Evolutionary conservation across 805 yeast species (phyloP).

Genomic region (Metschnikowia sp.): DNA sequence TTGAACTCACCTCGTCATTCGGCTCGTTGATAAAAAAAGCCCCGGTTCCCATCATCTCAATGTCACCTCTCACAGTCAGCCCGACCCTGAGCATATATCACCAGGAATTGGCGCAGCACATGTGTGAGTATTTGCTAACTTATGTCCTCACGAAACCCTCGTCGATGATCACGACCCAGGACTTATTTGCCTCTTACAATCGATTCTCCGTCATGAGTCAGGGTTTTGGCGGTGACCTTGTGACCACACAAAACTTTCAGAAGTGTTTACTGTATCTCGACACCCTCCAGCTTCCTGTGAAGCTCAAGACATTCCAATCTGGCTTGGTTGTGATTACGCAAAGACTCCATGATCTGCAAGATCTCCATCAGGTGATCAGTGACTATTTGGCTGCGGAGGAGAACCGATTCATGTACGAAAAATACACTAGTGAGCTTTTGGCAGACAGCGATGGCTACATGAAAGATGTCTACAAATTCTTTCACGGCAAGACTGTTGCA

Average conservation of each 20-base stretch:
- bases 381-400: slow-evolving; percentile 24
- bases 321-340: slow-evolving; percentile 35
- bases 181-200: slow-evolving; percentile 41
- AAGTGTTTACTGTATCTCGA: slow-evolving; percentile 60
- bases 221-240: slow-evolving; percentile 56
- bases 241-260: slow-evolving; percentile 65
- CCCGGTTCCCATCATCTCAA: background rate
- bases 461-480: slow-evolving; percentile 18
- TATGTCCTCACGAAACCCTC: slow-evolving; percentile 28
- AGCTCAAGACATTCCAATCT: slow-evolving; percentile 31
- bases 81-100: slow-evolving; percentile 39
- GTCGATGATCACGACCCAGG: slow-evolving; percentile 40
- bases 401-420: slow-evolving; percentile 22
- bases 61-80: slow-evolving; percentile 33
- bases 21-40: slow-evolving; percentile 12
- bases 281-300: slow-evolving; percentile 54
- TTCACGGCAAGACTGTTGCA: slow-evolving; percentile 34
- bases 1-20: slow-evolving; percentile 35
- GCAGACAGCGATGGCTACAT: slow-evolving; percentile 16
- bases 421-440: slow-evolving; percentile 22
- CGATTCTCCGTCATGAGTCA: slow-evolving; percentile 32
- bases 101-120: slow-evolving; percentile 72
- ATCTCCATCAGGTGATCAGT: slow-evolving; percentile 22
- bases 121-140: slow-evolving; percentile 62
- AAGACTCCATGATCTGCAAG: slow-evolving; percentile 22